Percentiles rank a stretch among this genome's conserved stretches.
Conservation (phyloP, 2,329 filamentous ascomycete genomes). For the Calonectria fujianensis region DNA sequence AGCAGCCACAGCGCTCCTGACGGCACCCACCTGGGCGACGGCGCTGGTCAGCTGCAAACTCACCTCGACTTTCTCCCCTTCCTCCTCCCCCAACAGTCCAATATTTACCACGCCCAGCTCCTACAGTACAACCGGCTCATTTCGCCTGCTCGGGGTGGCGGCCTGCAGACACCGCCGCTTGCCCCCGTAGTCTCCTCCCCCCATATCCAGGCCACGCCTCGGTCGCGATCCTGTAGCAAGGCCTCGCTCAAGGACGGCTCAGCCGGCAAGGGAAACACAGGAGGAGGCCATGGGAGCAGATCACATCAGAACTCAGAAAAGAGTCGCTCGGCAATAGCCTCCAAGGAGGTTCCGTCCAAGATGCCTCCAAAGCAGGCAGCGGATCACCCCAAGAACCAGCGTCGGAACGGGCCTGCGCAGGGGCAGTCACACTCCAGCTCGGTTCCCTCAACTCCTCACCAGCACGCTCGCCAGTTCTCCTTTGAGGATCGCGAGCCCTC, state of each 20-base stretch:
- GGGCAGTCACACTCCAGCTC: slow-evolving; percentile 82
- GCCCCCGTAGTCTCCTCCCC: slow-evolving; percentile 74
- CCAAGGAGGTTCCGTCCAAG: slow-evolving; percentile 72
- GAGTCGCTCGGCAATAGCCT: slow-evolving; percentile 77
- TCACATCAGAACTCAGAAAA: slow-evolving; percentile 73
- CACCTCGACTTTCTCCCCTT: slow-evolving; percentile 74
- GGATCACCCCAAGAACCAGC: slow-evolving; percentile 57
- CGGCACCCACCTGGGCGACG: slow-evolving; percentile 57
- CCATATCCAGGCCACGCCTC: slow-evolving; percentile 73
- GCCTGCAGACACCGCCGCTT: slow-evolving; percentile 74
- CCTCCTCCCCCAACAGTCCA: slow-evolving; percentile 75
- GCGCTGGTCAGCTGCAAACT: slow-evolving; percentile 61
- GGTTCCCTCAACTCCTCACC: slow-evolving; percentile 93
- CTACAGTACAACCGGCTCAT: slow-evolving; percentile 80
- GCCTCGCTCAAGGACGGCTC: slow-evolving; percentile 73
- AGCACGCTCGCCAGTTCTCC: slow-evolving; percentile 88
- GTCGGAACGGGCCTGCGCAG: slow-evolving; percentile 55
- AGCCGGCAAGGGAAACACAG: slow-evolving; percentile 67
- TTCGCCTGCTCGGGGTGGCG: slow-evolving; percentile 73
- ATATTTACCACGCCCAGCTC: slow-evolving; percentile 77
- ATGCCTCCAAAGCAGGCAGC: slow-evolving; percentile 68
- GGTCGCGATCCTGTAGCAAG: slow-evolving; percentile 77
- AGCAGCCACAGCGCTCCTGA: slow-evolving; percentile 56
- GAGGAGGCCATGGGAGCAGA: slow-evolving; percentile 80
- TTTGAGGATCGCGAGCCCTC: slow-evolving; percentile 87